phyloP scores from a whole-genome alignment of 768 basidiomycete genomes.

The Leccinum barrowsii region DNA sequence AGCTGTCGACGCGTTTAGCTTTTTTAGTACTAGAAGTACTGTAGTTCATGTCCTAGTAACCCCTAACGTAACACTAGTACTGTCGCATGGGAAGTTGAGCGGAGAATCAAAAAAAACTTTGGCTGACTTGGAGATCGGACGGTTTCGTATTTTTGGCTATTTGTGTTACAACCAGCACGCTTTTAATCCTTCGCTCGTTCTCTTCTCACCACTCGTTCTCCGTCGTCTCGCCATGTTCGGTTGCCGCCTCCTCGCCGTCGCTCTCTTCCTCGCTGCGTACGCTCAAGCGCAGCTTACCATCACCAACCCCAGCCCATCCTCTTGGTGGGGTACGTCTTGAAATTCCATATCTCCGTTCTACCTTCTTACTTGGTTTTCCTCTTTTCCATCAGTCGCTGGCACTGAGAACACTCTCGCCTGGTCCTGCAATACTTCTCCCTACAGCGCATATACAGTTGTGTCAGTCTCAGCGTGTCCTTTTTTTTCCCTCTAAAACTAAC shows the following conservation, averaged over 20 bases:
- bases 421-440: slow-evolving; percentile 46
- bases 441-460: slow-evolving; percentile 47
- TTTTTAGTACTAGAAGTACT: background rate
- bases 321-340: slow-evolving; percentile 60
- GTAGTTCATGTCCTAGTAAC: background rate
- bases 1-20: slow-evolving; percentile 6
- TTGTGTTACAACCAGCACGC: slow-evolving; percentile 4
- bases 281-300: slow-evolving; percentile 40
- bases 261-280: slow-evolving; percentile 38
- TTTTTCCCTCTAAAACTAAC: slow-evolving; percentile 5
- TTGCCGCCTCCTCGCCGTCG: slow-evolving; percentile 33
- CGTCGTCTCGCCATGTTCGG: slow-evolving; percentile 28
- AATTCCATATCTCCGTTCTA: background rate
- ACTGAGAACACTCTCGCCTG: slow-evolving; percentile 58
- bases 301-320: slow-evolving; percentile 40
- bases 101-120: slow-evolving; percentile 21
- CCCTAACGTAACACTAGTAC: too few relatives aligned
- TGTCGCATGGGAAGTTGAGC: slow-evolving; percentile 2
- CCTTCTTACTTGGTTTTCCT: background rate
- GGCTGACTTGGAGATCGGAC: background rate
- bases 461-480: slow-evolving; percentile 10
- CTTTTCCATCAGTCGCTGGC: slow-evolving; percentile 42
- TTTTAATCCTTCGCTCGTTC: slow-evolving; percentile 25
- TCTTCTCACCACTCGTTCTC: slow-evolving; percentile 13
- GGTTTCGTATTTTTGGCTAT: slow-evolving; percentile 8